Evolutionary conservation across 352 stramenopile species (phyloP).

Genomic region (Globisporangium mamillatum): DNA sequence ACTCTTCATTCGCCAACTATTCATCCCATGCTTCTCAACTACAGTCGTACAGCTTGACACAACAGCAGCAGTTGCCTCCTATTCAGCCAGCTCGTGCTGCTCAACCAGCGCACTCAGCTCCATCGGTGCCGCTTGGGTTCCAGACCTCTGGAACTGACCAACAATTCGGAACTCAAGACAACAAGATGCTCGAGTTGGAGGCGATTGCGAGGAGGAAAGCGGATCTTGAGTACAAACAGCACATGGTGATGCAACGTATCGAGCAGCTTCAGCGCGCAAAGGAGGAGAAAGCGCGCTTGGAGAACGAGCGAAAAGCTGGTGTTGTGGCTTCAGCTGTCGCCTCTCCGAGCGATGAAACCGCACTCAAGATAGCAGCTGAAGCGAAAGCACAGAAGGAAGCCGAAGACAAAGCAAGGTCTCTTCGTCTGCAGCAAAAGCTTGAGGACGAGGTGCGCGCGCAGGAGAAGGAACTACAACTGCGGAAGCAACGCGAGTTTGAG

Average conservation of each 20-base stretch:
- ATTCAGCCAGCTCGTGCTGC: constrained; percentile 5
- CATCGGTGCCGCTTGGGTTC: constrained; percentile 1
- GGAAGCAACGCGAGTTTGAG: constrained; percentile 15
- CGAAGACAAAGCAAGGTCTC: constrained; percentile 32
- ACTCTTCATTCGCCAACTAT: constrained; percentile 71
- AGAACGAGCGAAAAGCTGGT: constrained; percentile 29
- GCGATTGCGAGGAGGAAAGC: constrained; percentile 53
- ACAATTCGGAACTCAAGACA: constrained; percentile 13
- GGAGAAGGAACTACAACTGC: constrained; percentile 12
- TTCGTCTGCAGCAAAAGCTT: constrained; percentile 13
- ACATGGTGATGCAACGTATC: constrained; percentile 50
- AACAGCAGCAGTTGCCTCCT: not conserved
- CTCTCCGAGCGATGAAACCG: not conserved
- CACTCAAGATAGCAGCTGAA: constrained; percentile 23
- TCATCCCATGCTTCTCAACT: constrained; percentile 15
- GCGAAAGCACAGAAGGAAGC: constrained; percentile 22
- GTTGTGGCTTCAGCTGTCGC: constrained; percentile 11
- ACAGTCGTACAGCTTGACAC: not conserved
- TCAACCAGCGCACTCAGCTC: constrained; percentile 4
- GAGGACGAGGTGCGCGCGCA: constrained; percentile 14
- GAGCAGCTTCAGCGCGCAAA: constrained; percentile 45
- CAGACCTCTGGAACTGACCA: not conserved
- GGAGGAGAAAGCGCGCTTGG: constrained; percentile 38
- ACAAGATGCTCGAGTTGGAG: constrained; percentile 42
- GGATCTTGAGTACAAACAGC: constrained; percentile 57